These are phyloP conservation scores for Xylaria polymorpha DNA, from an alignment of 2,329 filamentous ascomycete species.

Conservation along the genomic window DNA sequence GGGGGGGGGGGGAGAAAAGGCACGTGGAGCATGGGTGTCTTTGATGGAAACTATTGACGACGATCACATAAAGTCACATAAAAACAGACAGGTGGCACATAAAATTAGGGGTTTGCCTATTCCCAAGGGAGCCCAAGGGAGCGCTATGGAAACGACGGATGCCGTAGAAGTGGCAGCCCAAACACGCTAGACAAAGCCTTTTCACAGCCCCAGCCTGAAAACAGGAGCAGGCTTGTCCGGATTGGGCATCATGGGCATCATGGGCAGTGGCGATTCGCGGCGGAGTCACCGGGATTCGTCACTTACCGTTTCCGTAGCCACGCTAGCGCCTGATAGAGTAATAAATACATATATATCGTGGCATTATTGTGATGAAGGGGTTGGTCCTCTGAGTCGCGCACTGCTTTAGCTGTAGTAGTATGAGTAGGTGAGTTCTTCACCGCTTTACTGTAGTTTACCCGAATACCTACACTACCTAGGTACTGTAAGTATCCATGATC, in stretches of 20 bases:
- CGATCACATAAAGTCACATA: not conserved
- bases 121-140: not conserved
- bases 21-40: slow-evolving; percentile 28
- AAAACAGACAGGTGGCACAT: not conserved
- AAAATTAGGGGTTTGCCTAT: slow-evolving; percentile 7
- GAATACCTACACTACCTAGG: no score
- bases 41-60: not conserved
- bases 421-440: slow-evolving; percentile 25
- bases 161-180: slow-evolving; percentile 6
- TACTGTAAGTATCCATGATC: no score
- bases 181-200: slow-evolving; percentile 8
- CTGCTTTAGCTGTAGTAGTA: not conserved
- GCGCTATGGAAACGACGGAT: slow-evolving; percentile 8
- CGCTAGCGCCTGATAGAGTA: slow-evolving; percentile 15
- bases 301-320: slow-evolving; percentile 1
- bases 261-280: not conserved
- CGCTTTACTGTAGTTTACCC: not conserved
- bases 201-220: slow-evolving; percentile 7
- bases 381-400: not conserved
- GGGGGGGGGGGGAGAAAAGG: not conserved
- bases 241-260: not conserved
- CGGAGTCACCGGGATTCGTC: slow-evolving; percentile 21
- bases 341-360: not conserved
- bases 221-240: not conserved
- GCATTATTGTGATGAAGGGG: not conserved